Evolutionary conservation across 371 early-diverging fungal genomes (phyloP).

Genomic region (Mucor piriformis): DNA sequence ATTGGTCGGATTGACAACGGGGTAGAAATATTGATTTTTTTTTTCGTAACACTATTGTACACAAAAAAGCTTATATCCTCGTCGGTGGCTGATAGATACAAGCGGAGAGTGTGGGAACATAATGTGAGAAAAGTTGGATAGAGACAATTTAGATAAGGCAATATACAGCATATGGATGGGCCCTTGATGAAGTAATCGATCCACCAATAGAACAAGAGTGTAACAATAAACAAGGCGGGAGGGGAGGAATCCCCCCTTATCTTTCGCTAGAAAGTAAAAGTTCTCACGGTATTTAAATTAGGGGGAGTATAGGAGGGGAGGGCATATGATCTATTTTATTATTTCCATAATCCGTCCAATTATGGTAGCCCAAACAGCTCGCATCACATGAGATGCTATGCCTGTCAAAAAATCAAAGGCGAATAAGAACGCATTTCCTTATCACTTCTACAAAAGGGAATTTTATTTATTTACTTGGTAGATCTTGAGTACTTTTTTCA

Average conservation of each 20-base stretch:
- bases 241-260: conserved; percentile 1
- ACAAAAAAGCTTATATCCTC: no score
- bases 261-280: neutral
- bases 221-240: neutral
- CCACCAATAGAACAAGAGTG: neutral
- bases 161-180: neutral
- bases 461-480: neutral
- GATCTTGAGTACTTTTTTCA: conserved; percentile 6
- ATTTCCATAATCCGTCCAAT: conserved; percentile 4
- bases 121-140: neutral
- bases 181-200: neutral
- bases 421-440: conserved; percentile 31
- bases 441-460: conserved; percentile 24
- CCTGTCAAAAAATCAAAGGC: conserved; percentile 28
- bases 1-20: no score
- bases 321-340: conserved; percentile 7
- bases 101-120: neutral
- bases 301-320: conserved; percentile 1
- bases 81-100: no score
- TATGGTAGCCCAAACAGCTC: neutral
- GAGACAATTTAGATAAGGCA: neutral
- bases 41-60: no score
- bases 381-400: conserved; percentile 19
- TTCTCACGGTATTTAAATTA: conserved; percentile 19
- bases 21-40: no score